Base-by-base conservation (phyloP, 768 basidiomycete genomes). In the Daedalea quercina region DNA sequence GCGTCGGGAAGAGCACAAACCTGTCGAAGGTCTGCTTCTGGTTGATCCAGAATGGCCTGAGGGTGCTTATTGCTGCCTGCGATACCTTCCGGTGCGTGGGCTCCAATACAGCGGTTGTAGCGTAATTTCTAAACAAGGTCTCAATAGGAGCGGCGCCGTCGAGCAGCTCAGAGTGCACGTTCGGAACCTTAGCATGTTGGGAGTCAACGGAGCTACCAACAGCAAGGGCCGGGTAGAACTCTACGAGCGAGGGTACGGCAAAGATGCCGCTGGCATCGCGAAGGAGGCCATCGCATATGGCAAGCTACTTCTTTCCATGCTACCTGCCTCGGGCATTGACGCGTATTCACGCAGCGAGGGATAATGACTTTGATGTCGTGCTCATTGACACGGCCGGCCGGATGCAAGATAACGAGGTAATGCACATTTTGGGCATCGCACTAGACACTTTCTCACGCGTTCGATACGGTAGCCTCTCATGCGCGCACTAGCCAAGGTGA, bases 371-470 rank as follows among this genome's bases (percentile, higher is more conserved):
- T 66, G 96, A 99, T 61, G 94, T 98, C 22, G 95, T 99, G 6
- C 75, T 99, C 43, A 92, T 99, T 62, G 96, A 99, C 67, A 98
- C 96, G 1, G 96, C 96, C 19, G 96, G 96, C 1, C 80, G 95
- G 50, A 98, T 98, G 96, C 96, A 99, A 68, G 96, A 98, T 68
- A 99, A 98, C 67, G 96, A 98, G 81, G 90, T 90, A 62, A 28
- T 76, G 23, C 20, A 24, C 40, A 37, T 40, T 25, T n/a, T n/a
- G n/a, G n/a, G n/a, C n/a, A n/a, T n/a, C n/a, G n/a, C n/a, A n/a
- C n/a, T n/a, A n/a, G n/a, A n/a, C n/a, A n/a, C n/a, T n/a, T n/a
- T n/a, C n/a, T 44, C 37, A 22, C 25, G 46, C n/a, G 20, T 40
- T 20, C 19, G 23, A 19, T 28, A 17, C 28, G 48, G 20, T 54